Evolutionary conservation across 2,329 filamentous ascomycete genomes (phyloP), one percentile per base, ranked within the genome.

Genomic region (Lomentospora prolificans): DNA sequence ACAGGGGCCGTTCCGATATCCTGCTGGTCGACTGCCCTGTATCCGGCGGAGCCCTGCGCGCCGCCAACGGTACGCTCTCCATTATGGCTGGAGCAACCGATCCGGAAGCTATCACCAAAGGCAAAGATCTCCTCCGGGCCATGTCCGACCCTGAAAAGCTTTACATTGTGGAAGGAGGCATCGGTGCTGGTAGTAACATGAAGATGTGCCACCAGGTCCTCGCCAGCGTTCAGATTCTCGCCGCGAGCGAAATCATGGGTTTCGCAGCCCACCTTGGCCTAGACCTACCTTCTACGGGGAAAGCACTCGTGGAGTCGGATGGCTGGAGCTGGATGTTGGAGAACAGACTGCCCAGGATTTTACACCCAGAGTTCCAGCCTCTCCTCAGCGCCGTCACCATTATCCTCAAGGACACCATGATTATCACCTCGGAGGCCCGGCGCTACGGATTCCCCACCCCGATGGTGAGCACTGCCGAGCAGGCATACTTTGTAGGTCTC

Each of bases 71-170:
- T 2, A 85, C 82, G 0, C 68, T 87, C 44, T 87, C 85, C 5
- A 90, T 91, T 64, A 89, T 91, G 80, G 85, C 85, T 0, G 82
- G 83, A 2, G 85, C 77, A 0, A 72, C 78, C 0, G 74, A 79
- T 1, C 12, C 24, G 2, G 74, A 72, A 2, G 80, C 81, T 4
- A 69, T 89, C 2, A 71, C 75, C 31, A 78, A 77, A 57, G 84
- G 77, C 0, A 75, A 74, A 22, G 76, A 74, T 51, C 68, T 90
- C 1, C 73, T 90, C 2, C 73, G 81, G 54, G 78, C 79, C 61
- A 80, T 91, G 73, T 80, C 85, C 1, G 80, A 80, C 56, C 68
- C 72, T 2, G 60, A 63, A 10, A 88, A 87, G 65, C 71, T 90
- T 4, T 85, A 82, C 64, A 71, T 84, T 19, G 79, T 85, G 5